Conservation (phyloP, 108 stramenopile genomes). For the Cyclotella cryptica region DNA sequence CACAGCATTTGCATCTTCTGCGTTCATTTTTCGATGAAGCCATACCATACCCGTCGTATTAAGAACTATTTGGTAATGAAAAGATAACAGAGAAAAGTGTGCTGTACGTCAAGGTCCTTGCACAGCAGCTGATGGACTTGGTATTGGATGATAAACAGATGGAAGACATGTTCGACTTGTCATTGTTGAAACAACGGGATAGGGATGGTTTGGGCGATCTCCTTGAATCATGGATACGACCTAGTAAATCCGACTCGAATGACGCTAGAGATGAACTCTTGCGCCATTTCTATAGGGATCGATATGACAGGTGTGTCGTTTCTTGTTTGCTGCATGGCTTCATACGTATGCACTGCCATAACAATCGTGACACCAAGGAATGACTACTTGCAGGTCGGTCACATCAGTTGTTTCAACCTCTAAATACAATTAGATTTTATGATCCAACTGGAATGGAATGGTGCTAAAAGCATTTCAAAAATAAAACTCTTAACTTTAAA, state of each 20-base stretch:
- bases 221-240: constrained; percentile 24
- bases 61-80: constrained; percentile 75
- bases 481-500: too few relatives aligned
- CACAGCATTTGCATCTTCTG: constrained; percentile 65
- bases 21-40: constrained; percentile 57
- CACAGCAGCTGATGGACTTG: not conserved
- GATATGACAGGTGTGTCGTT: constrained; percentile 55
- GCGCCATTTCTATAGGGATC: constrained; percentile 58
- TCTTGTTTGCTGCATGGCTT: not conserved
- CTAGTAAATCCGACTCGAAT: constrained; percentile 30
- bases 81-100: constrained; percentile 56
- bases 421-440: too few relatives aligned
- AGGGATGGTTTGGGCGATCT: constrained; percentile 40
- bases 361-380: too few relatives aligned
- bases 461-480: too few relatives aligned
- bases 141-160: constrained; percentile 51
- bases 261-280: constrained; percentile 53
- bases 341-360: too few relatives aligned
- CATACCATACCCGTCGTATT: constrained; percentile 64
- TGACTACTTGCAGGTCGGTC: too few relatives aligned
- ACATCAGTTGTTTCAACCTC: too few relatives aligned
- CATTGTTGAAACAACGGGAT: constrained; percentile 54
- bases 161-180: constrained; percentile 55
- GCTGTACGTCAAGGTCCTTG: not conserved
- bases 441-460: too few relatives aligned